Evolutionary conservation across 306 rosid genomes (phyloP), one percentile per base, ranked within the genome.

Genomic region (Vicia villosa): DNA sequence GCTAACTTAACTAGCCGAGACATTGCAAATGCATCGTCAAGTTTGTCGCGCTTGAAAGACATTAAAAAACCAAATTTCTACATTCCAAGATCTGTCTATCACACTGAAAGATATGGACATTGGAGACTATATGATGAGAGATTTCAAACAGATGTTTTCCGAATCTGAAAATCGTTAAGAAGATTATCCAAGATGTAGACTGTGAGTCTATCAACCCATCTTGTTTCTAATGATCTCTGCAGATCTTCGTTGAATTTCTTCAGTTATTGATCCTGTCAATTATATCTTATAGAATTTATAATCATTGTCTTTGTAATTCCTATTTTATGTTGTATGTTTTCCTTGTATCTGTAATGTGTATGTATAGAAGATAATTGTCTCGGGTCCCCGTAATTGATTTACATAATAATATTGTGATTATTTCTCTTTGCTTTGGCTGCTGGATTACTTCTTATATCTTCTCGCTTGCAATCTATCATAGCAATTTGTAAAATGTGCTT

Each of bases 81-180:
- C 40, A 73, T 79, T 69, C 83, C 83, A 1, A 79, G 79, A 75
- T 67, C 79, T 41, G 83, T 73, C 67, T 79, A 28, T 20, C 83
- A 73, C 75, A 61, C 83, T 12, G 83, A 79, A 42, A 79, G 83
- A 52, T 90, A 90, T 79, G 92, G 83, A 21, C 97, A 86, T 72
- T 90, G 97, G 96, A 79, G 77, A n/a, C 59, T 93, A 78, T 90
- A 93, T 59, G 97, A 90, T 64, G 94, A 86, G 86, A 83, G 98
- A 65, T 90, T 90, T 72, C 97, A 88, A 76, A 88, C 97, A 3
- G 98, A 93, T 80, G 75, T 84, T 80, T 93, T 93, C 78, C 77
- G 88, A 70, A 82, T 90, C 70, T 93, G 81, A 78, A 43, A 65
- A 43, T 54, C 46, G 68, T 49, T 41, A 15, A 47, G 57, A 58